Base-by-base conservation (phyloP, 164 flowering plant species). In the Stephania yunnanensis region DNA sequence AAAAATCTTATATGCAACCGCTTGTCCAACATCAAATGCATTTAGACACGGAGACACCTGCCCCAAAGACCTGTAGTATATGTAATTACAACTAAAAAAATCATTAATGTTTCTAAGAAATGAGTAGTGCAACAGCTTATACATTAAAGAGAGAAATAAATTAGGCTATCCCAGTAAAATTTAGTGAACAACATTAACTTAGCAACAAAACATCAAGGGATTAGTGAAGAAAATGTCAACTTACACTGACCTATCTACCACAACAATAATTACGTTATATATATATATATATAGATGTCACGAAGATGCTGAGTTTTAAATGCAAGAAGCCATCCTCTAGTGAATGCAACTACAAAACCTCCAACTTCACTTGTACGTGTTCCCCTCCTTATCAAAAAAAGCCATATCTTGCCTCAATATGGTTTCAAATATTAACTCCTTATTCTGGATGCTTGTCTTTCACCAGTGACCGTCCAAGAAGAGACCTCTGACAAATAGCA, bases 401-500 rank as follows among this genome's bases (percentile, higher is more conserved):
- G 82, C 81, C 19, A 90, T 55, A 69, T 90, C 92, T 79, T 90
- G 94, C 70, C 94, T 85, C 42, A 90, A 44, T 76, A 89, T 86
- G 7, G 89, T 84, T 78, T 84, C 76, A 90, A 81, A 70, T 90
- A 90, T 58, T 87, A 71, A 63, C 75, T 76, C 74, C 92, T 73
- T 46, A 90, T 86, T 67, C 92, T 58, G 46, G 86, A 80, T 19
- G 91, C 89, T 58, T 90, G 93, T 77, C 90, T 86, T 76, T 90
- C 93, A 46, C 91, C 93, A 8, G 91, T 87, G 44, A 90, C 77
- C 87, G 82, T 88, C 93, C 93, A 90, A 70, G 88, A 88, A 70
- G 89, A 22, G 71, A 88, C 88, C 89, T 90, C 91, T 90, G 87
- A 22, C 22, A 81, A 72, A 68, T 20, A 67, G 61, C 25, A 46